Evolutionary conservation across 257 asterid species (phyloP), one percentile per base, ranked within the genome.

Genomic region (Primulina huaijiensis): DNA sequence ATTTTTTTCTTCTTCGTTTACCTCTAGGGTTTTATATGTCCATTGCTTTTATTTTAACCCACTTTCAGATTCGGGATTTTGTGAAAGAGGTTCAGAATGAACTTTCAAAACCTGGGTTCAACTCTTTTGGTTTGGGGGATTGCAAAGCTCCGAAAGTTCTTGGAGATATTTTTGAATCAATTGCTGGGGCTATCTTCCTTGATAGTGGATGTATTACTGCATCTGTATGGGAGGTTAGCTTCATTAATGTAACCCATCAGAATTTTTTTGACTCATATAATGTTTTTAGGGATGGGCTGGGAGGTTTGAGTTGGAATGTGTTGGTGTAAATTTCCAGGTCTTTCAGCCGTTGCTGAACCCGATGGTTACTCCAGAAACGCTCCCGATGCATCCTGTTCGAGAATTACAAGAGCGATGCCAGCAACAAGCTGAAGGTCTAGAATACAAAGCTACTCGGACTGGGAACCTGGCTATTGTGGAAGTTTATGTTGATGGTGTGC

Each of bases 61-160:
- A 21, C 71, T 66, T 81, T 74, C 86, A 93, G 97, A 93, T 93
- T 73, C 87, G 91, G 62, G 97, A 88, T 78, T 94, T 94, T 52
- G 99, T 91, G 84, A 85, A 80, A 72, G 99, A 91, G 88, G 95
- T 83, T 70, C 82, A 83, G 55, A 78, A 65, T 64, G 99, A 94
- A 78, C 86, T 85, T 65, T 82, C 79, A 35, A 85, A 91, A 77
- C 94, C 95, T 6, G 97, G 90, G 63, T 87, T 94, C 78, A 91
- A 94, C 82, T 94, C 97, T 71, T 91, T 94, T 74, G 99, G 99
- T 38, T 77, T 94, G 60, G 99, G 99, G 79, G 99, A 94, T 82
- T 94, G 96, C 87, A 94, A 89, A 86, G 97, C 99, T 65, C 99
- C 99, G 55, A 94, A 94, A 84, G 99, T 94, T 79, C 96, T 94